These are phyloP conservation scores for Adansonia rubrostipa DNA, from an alignment of 441 rosid genomes.

Conservation along the genomic window DNA sequence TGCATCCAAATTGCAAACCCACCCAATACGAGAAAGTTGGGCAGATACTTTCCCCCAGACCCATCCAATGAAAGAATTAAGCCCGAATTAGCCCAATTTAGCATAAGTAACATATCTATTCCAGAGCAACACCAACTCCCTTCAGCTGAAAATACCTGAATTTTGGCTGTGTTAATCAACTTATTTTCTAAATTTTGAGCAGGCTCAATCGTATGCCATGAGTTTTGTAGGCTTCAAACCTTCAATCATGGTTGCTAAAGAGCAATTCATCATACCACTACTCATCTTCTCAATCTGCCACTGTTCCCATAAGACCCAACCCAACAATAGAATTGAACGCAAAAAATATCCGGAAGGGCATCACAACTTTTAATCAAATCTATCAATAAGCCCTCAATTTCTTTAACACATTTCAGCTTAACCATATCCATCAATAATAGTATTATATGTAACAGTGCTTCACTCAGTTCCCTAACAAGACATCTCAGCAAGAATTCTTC, in stretches of 20 bases:
- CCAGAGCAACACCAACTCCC: no score
- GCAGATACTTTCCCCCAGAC: neutral
- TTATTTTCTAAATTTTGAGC: conserved; percentile 57
- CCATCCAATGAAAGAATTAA: neutral
- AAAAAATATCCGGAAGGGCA: conserved; percentile 64
- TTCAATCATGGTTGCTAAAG: conserved; percentile 59
- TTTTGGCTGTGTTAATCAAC: conserved; percentile 42
- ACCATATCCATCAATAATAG: conserved; percentile 72
- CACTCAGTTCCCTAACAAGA: conserved; percentile 60
- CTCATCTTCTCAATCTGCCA: conserved; percentile 63
- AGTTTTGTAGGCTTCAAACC: conserved; percentile 58
- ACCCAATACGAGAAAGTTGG: neutral
- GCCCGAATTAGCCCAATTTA: neutral
- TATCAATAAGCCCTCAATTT: conserved; percentile 62
- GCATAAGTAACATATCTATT: no score
- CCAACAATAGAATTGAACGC: conserved; percentile 70
- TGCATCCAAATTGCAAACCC: no score
- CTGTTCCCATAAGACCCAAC: conserved; percentile 57
- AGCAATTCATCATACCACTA: conserved; percentile 70
- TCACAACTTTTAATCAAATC: conserved; percentile 71
- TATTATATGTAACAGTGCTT: conserved; percentile 68
- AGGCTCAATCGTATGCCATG: conserved; percentile 62
- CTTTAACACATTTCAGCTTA: conserved; percentile 66
- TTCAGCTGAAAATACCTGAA: conserved; percentile 34
- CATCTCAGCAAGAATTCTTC: conserved; percentile 64